Conservation (phyloP, 2,329 filamentous ascomycete species). For the Diaporthe sp. region DNA sequence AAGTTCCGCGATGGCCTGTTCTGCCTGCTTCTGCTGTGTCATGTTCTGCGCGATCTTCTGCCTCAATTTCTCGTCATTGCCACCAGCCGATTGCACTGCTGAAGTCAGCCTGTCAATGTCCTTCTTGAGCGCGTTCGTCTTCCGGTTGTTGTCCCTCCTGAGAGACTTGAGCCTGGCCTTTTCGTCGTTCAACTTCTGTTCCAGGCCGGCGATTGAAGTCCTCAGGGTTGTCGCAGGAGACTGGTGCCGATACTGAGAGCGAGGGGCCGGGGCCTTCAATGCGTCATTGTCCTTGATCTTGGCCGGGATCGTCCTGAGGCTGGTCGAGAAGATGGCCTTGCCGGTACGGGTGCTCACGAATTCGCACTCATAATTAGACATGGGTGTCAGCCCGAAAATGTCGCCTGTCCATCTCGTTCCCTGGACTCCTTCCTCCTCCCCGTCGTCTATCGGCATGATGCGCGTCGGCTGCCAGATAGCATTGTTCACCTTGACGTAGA, state of each 20-base stretch:
- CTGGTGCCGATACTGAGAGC: slow-evolving; percentile 74
- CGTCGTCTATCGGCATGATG: slow-evolving; percentile 66
- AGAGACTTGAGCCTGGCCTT: slow-evolving; percentile 76
- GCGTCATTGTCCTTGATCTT: slow-evolving; percentile 56
- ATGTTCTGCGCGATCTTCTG: slow-evolving; percentile 82
- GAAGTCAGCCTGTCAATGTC: slow-evolving; percentile 79
- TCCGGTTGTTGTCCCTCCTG: slow-evolving; percentile 81
- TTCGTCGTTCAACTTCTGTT: slow-evolving; percentile 78
- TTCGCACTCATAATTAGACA: slow-evolving; percentile 83
- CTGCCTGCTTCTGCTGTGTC: slow-evolving; percentile 76
- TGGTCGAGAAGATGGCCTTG: slow-evolving; percentile 77
- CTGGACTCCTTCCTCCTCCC: slow-evolving; percentile 50
- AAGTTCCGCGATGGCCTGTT: slow-evolving; percentile 49
- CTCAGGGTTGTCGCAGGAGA: slow-evolving; percentile 83
- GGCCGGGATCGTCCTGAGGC: slow-evolving; percentile 74
- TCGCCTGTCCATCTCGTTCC: slow-evolving; percentile 76
- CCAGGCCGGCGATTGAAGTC: slow-evolving; percentile 80
- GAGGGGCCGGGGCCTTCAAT: slow-evolving; percentile 59
- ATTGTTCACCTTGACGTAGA: slow-evolving; percentile 83
- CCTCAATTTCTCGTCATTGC: slow-evolving; percentile 80
- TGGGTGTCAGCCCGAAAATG: slow-evolving; percentile 76
- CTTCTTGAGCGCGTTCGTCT: slow-evolving; percentile 75
- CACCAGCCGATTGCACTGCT: slow-evolving; percentile 76
- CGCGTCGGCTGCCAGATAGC: slow-evolving; percentile 84
- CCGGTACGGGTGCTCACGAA: slow-evolving; percentile 78